A percentile compares a stretch with the other conserved stretches of the same genome.
Evolutionary conservation across 2,329 filamentous ascomycete species (phyloP).

Genomic region (Pseudocercospora fuligena): DNA sequence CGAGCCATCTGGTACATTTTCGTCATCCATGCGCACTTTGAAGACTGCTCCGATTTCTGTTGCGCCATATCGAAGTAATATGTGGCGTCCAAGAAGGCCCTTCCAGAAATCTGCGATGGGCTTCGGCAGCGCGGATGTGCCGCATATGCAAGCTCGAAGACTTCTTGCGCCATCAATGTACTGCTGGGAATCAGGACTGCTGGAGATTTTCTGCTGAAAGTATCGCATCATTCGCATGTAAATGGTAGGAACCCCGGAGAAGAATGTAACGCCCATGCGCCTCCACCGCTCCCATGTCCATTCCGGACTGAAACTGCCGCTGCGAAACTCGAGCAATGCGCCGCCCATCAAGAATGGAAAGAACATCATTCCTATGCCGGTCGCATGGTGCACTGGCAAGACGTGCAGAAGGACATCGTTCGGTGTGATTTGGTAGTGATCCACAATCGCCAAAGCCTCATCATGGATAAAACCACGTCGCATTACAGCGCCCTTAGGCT

Average conservation of each 20-base stretch:
- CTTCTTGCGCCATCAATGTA: conserved; percentile 52
- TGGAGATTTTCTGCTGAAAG: conserved; percentile 44
- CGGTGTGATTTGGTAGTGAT: conserved; percentile 44
- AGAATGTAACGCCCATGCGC: conserved; percentile 50
- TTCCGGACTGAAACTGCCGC: conserved; percentile 48
- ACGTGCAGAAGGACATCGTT: conserved; percentile 56
- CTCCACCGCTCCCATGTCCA: conserved; percentile 55
- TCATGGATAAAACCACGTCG: conserved; percentile 48
- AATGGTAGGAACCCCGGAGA: conserved; percentile 58
- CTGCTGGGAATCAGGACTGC: conserved; percentile 37
- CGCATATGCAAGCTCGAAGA: conserved; percentile 50
- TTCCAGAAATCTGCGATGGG: conserved; percentile 59
- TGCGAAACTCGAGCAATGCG: conserved; percentile 54
- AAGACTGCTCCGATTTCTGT: conserved; percentile 57
- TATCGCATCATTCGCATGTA: conserved; percentile 56
- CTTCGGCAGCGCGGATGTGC: conserved; percentile 55
- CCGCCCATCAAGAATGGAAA: conserved; percentile 53
- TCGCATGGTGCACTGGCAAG: conserved; percentile 57
- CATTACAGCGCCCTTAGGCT: conserved; percentile 54
- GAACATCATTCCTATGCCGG: conserved; percentile 57
- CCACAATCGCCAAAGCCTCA: conserved; percentile 45
- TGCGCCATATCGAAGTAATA: conserved; percentile 57
- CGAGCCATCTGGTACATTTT: conserved; percentile 47
- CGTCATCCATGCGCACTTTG: conserved; percentile 49
- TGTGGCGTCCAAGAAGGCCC: conserved; percentile 47